These are phyloP conservation scores for Populus tomentosa DNA, from an alignment of 441 rosid species.

Conservation along the genomic window DNA sequence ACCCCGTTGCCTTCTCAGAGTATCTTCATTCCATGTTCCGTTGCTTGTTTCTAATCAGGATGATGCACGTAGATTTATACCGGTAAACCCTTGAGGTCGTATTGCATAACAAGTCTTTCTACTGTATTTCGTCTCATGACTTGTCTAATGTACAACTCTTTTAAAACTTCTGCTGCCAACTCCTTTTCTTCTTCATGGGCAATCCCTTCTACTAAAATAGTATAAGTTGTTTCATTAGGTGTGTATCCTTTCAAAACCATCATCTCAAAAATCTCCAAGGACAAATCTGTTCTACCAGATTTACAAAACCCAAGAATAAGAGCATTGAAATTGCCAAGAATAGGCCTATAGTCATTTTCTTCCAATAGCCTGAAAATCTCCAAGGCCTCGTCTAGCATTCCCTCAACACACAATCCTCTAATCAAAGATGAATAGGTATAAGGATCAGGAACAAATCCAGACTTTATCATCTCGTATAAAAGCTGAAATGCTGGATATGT, in stretches of 20 bases:
- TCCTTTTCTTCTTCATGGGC: slow-evolving; percentile 57
- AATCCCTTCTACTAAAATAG: slow-evolving; percentile 68
- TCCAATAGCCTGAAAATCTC: slow-evolving; percentile 61
- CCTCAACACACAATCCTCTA: slow-evolving; percentile 82
- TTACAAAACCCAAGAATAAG: slow-evolving; percentile 69
- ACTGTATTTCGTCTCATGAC: slow-evolving; percentile 53
- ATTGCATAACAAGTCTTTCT: slow-evolving; percentile 71
- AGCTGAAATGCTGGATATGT: slow-evolving; percentile 71
- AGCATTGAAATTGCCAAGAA: slow-evolving; percentile 63
- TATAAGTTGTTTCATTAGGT: slow-evolving; percentile 72
- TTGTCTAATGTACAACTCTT: slow-evolving; percentile 41
- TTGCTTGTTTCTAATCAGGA: neutral
- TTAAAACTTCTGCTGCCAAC: slow-evolving; percentile 58
- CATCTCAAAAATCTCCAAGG: slow-evolving; percentile 59
- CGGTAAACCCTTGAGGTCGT: slow-evolving; percentile 36
- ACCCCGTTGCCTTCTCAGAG: neutral
- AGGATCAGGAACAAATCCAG: slow-evolving; percentile 62
- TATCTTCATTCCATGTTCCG: neutral
- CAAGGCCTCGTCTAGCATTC: slow-evolving; percentile 62
- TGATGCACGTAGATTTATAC: neutral
- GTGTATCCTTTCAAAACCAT: slow-evolving; percentile 58
- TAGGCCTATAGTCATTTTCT: slow-evolving; percentile 43
- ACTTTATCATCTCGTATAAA: slow-evolving; percentile 60
- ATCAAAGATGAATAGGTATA: slow-evolving; percentile 69
- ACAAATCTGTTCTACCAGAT: slow-evolving; percentile 52